Base-by-base conservation (phyloP, 495 filamentous ascomycete genomes). In the Xylaria intraflava region DNA sequence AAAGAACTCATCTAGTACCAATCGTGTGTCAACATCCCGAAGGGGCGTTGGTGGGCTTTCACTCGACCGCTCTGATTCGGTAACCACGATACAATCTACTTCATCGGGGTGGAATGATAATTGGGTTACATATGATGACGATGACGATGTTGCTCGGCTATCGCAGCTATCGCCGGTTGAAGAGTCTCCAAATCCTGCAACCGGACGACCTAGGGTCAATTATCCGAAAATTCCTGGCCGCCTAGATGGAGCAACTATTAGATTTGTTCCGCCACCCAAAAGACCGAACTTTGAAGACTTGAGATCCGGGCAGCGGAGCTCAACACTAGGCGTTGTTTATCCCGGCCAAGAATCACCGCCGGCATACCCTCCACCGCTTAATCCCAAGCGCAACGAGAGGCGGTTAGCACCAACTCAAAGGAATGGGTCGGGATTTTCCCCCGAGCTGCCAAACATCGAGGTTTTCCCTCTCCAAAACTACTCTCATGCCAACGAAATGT, bases 131-230 rank as follows among this genome's bases (percentile, higher is more conserved):
- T 54, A 49, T 12, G 58, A 56, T 3, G 44, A 46, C 20, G 55
- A 62, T 14, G 44, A 46, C 20, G 55, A 62, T 14, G 26, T 56
- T 17, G 33, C 42, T 36, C 55, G 41, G 41, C 54, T 63, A 29
- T 60, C 63, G 2, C 65, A 68, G 10, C 62, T 78, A 0, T 73
- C 76, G 1, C 75, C 78, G 2, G 73, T 79, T 1, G 61, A 60
- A 3, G 74, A 78, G 58, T 72, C 67, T 3, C 74, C 74, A 12
- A 31, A 46, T 20, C 55, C 62, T 3, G 53, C 59, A 26, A 64
- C 65, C n/a, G 69, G 72, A 1, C 65, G 61, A 16, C 70, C 69
- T 24, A 72, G 72, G 3, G 71, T 75, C 9, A 60, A 39, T 2
- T 77, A 78, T 36, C 74, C 76, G 44, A 70, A 69, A 51, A 71